A percentile compares a stretch with the other conserved stretches of the same genome.
Conservation (phyloP, 2,329 filamentous ascomycete species). For the Phoma herbarum region DNA sequence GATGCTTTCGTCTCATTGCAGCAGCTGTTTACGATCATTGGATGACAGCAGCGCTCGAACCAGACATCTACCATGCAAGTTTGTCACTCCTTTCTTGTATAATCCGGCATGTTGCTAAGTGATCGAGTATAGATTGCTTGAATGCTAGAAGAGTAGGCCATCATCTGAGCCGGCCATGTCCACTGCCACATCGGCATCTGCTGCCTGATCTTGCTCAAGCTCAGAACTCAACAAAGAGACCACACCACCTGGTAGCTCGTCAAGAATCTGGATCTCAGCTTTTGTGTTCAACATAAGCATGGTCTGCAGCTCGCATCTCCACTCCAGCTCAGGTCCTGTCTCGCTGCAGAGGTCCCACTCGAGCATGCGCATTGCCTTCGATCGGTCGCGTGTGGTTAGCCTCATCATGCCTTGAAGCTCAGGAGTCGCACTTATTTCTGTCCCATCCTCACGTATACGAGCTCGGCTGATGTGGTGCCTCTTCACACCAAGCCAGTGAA, state of each 20-base stretch:
- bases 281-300: slow-evolving; percentile 81
- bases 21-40: slow-evolving; percentile 30
- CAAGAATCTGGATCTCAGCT: slow-evolving; percentile 78
- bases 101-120: neutral
- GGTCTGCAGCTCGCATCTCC: slow-evolving; percentile 68
- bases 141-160: slow-evolving; percentile 38
- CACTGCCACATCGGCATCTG: slow-evolving; percentile 11
- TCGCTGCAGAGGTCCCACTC: slow-evolving; percentile 49
- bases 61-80: slow-evolving; percentile 25
- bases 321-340: slow-evolving; percentile 49
- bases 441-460: slow-evolving; percentile 24
- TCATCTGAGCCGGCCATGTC: slow-evolving; percentile 30
- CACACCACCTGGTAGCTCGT: slow-evolving; percentile 52
- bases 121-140: neutral
- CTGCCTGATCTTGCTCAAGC: slow-evolving; percentile 24
- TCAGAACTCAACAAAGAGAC: slow-evolving; percentile 41
- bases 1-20: slow-evolving; percentile 30
- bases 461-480: slow-evolving; percentile 42
- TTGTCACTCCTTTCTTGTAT: slow-evolving; percentile 17
- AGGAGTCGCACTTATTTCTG: slow-evolving; percentile 19
- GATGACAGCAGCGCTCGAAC: slow-evolving; percentile 32
- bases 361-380: slow-evolving; percentile 64
- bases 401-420: slow-evolving; percentile 56
- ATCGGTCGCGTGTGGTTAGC: slow-evolving; percentile 66
- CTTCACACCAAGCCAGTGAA: slow-evolving; percentile 73